Base-by-base conservation (phyloP, 257 asterid species). In the Lithospermum erythrorhizon region DNA sequence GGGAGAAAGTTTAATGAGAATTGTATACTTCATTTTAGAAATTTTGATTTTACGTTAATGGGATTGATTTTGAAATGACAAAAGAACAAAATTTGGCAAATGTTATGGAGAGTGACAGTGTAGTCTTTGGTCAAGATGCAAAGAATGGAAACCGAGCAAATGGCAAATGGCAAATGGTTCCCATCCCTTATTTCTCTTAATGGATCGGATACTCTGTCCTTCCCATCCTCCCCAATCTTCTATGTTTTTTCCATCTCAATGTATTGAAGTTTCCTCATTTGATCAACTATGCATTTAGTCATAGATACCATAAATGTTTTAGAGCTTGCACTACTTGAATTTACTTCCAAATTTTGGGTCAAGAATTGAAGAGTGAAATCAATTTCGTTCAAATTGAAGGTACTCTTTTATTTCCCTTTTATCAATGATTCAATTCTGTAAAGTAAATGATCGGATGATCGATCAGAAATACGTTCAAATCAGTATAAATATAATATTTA, bases 121-220 rank as follows among this genome's bases (percentile, higher is more conserved):
- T 59, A 62, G 76, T 61, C 64, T 66, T 73, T 64, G 85, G 82
- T 78, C 70, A 79, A 77, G 91, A 83, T 74, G 79, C 83, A 70
- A 62, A 76, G 79, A 63, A 77, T 66, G 78, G 83, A 79, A 75
- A 84, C 18, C 49, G 1, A 87, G 81, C 95, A 93, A 93, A 56
- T 56, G 35, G 60, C 60, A 17, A 41, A 41, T 41, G 35, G 60
- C 60, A 17, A 41, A 41, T 41, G 49, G 49, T 41, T n/a, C 60
- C 32, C 27, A 82, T 87, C 93, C 88, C 78, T 83, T 82, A 84
- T 87, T 64, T 78, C 84, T 93, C 78, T 75, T 78, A 65, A 79
- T 76, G 82, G 80, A 76, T 81, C 81, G 90, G 90, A 76, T 80
- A 79, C 85, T 81, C 95, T 90, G 97, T 80, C 77, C 81, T 80